phyloP scores from a whole-genome alignment of 768 basidiomycete genomes.

The Lepiota venenata region DNA sequence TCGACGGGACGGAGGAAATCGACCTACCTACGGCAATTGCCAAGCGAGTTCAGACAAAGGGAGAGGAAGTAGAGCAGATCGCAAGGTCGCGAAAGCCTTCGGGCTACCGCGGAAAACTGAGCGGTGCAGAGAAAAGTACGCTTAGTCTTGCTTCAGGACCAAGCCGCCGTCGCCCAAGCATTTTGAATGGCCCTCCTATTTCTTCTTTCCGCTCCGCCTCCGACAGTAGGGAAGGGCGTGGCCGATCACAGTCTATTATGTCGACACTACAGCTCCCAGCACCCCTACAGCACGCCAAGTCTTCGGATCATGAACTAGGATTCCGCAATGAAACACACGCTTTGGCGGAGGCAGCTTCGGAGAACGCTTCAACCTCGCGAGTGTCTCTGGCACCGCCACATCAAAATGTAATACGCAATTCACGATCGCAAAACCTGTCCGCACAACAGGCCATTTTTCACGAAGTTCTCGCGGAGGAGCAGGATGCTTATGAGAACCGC shows the following conservation, averaged over 20 bases:
- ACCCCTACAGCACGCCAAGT: conserved; percentile 23
- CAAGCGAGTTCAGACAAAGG: conserved; percentile 43
- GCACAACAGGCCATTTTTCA: conserved; percentile 61
- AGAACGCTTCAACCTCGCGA: conserved; percentile 32
- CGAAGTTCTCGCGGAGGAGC: conserved; percentile 71
- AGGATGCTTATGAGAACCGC: conserved; percentile 48
- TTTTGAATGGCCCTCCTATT: conserved; percentile 20
- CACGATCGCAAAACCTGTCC: conserved; percentile 42
- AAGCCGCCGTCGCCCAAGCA: conserved; percentile 25
- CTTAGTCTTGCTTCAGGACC: conserved; percentile 18
- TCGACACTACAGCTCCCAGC: conserved; percentile 30
- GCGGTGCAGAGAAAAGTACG: conserved; percentile 26
- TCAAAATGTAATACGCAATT: conserved; percentile 5
- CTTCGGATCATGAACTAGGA: conserved; percentile 32
- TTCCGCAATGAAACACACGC: conserved; percentile 41
- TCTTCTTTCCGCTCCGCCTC: conserved; percentile 29
- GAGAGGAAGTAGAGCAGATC: conserved; percentile 43
- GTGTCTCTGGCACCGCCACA: conserved; percentile 27
- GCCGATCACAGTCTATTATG: conserved; percentile 34
- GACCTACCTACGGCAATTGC: conserved; percentile 56
- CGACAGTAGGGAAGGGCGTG: conserved; percentile 22
- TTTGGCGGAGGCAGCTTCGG: conserved; percentile 38
- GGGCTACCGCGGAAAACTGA: conserved; percentile 35
- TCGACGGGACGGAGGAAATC: conserved; percentile 61
- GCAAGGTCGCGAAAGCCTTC: conserved; percentile 37